Percentiles rank a stretch among this genome's conserved stretches.
phyloP scores from a whole-genome alignment of 1,139 yeast genomes.

The Lodderomyces orthopsilosis region DNA sequence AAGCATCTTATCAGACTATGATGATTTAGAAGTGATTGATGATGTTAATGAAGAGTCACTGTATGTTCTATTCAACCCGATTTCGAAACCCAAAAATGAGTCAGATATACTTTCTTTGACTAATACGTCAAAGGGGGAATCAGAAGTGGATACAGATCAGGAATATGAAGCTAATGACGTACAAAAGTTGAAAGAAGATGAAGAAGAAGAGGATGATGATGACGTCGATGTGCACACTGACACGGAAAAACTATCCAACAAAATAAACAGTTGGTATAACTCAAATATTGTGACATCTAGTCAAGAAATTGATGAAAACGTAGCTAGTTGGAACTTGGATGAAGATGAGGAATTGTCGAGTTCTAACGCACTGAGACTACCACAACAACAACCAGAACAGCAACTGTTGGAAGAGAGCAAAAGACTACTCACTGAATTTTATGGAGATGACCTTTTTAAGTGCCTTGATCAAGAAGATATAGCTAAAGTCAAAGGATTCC shows the following conservation, averaged over 20 bases:
- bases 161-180: conserved; percentile 13
- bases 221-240: conserved; percentile 2
- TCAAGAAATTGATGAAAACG: conserved; percentile 34
- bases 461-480: conserved; percentile 26
- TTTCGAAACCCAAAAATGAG: conserved; percentile 13
- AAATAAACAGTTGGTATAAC: conserved; percentile 25
- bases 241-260: conserved; percentile 18
- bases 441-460: conserved; percentile 35
- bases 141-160: conserved; percentile 11
- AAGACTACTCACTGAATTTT: conserved; percentile 22
- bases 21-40: conserved; percentile 14
- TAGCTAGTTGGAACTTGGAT: conserved; percentile 48
- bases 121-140: conserved; percentile 21
- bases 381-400: background rate
- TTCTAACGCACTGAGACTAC: background rate
- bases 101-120: conserved; percentile 43
- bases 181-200: conserved; percentile 16
- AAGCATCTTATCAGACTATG: conserved; percentile 20
- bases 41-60: conserved; percentile 33
- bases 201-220: conserved; percentile 11
- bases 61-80: conserved; percentile 45
- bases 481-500: conserved; percentile 27
- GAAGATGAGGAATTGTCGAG: conserved; percentile 17
- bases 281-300: conserved; percentile 10
- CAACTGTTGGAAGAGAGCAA: conserved; percentile 12